Evolutionary conservation across 495 filamentous ascomycete species (phyloP), one percentile per base, ranked within the genome.

Genomic region (Elasticomyces elasticus): DNA sequence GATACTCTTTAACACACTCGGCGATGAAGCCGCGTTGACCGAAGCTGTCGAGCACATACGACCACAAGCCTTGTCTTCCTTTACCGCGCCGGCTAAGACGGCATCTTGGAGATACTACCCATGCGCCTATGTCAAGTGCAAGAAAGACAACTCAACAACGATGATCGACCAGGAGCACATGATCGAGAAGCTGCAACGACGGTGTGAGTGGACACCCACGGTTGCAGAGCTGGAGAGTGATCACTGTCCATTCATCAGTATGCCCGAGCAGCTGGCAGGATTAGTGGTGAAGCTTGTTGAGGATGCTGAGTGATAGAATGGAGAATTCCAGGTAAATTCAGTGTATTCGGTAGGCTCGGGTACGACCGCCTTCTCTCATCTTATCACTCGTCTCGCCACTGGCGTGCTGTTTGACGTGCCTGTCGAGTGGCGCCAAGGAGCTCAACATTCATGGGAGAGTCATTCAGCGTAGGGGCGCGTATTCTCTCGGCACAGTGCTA

Each of bases 111-210:
- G 22, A 6, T 13, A 50, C 5, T 50, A 17, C 28, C 48, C 48
- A 3, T 50, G 48, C 28, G 48, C 48, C 7, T 50, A 50, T 23
- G 24, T 50, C 48, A 33, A 38, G 48, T 50, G 48, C 31, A 33
- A 17, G 17, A 9, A 50, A 20, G 48, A 50, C 26, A 33, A 38
- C 28, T n/a, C 27, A 9, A 50, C 22, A 28, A 5, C 27, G 7
- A 5, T 37, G n/a, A 28, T 12, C 26, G 28, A 35, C 7, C 48
- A 50, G 27, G 49, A 51, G 13, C 30, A 37, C 22, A 38, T 51
- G 49, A 23, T 40, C 12, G 49, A 23, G 19, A 51, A 37, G 49
- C 49, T 40, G 13, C 28, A 22, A 11, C 19, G 25, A 20, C 49
- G 27, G 2, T 51, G 49, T 33, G 15, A 19, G 17, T 25, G 30